Evolutionary conservation across 768 basidiomycete species (phyloP), one percentile per base, ranked within the genome.

Genomic region (Atractiella rhizophila): DNA sequence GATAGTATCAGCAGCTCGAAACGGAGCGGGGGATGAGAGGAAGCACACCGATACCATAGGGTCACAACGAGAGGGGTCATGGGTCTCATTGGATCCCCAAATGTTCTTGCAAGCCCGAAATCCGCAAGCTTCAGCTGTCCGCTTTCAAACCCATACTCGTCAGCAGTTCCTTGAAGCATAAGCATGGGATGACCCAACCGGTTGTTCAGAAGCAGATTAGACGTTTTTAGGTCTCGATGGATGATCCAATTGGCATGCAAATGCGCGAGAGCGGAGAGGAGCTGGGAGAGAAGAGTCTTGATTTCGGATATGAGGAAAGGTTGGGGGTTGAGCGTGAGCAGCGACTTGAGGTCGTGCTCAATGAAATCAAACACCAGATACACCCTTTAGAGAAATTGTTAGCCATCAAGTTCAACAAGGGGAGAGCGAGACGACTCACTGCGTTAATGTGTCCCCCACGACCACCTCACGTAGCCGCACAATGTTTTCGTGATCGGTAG

Each of bases 41-140:
- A 12, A 33, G 58, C 73, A 46, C 59, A 85, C 88, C 88, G 71
- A 62, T 98, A 98, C 91, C 91, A 98, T 23, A 98, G 65, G 2
- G 91, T 98, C 12, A 98, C 91, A 2, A 98, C 91, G 13, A 98
- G 68, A 54, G 94, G 91, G 4, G 91, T 98, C 69, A 98, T 72
- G 24, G 86, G 83, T 18, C 88, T 86, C 10, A 94, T 69, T 9
- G 91, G 91, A 57, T 96, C 91, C 15, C 91, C 91, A 55, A 82
- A 98, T 39, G 85, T 71, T 52, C 91, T 65, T 13, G 91, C 91
- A 23, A 96, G 70, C 5, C 91, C 91, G 57, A 96, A 98, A 59
- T 98, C 91, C 12, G 91, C 91, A 5, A 98, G 85, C 55, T 96
- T 96, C 61, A 98, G 86, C 28, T 79, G 86, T 1, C 91, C 91